Conservation (phyloP, 345 rosid genomes). For the Populus simonii region DNA sequence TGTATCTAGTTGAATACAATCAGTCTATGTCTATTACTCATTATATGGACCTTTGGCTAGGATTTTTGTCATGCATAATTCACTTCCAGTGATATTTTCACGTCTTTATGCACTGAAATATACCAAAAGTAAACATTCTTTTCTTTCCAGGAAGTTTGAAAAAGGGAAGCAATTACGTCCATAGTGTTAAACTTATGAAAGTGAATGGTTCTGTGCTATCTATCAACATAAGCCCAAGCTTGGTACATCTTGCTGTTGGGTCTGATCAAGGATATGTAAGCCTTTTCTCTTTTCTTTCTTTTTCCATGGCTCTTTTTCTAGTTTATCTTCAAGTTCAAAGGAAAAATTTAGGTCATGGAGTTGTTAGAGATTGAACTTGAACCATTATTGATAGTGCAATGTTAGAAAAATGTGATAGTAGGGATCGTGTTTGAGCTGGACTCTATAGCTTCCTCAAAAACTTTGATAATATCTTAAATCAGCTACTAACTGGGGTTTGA, state of each 20-base stretch:
- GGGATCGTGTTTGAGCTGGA: no score
- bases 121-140: background rate
- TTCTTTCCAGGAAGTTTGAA: conserved; percentile 50
- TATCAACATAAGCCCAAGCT: conserved; percentile 44
- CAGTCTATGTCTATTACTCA: background rate
- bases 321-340: background rate
- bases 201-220: conserved; percentile 67
- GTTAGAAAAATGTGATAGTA: no score
- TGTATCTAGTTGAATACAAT: background rate
- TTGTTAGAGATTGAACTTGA: no score
- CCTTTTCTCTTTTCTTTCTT: conserved; percentile 3
- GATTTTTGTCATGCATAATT: background rate
- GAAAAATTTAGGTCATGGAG: no score
- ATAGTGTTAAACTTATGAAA: conserved; percentile 57
- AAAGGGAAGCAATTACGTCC: conserved; percentile 67
- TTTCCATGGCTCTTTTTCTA: background rate
- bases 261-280: conserved; percentile 89
- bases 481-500: background rate
- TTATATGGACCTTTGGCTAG: background rate
- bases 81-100: background rate
- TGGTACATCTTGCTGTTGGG: conserved; percentile 68
- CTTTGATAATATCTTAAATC: no score
- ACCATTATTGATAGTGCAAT: no score
- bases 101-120: background rate
- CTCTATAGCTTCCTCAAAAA: no score